Evolutionary conservation across 306 rosid genomes (phyloP), one percentile per base, ranked within the genome.

Genomic region (Medicago arabica): DNA sequence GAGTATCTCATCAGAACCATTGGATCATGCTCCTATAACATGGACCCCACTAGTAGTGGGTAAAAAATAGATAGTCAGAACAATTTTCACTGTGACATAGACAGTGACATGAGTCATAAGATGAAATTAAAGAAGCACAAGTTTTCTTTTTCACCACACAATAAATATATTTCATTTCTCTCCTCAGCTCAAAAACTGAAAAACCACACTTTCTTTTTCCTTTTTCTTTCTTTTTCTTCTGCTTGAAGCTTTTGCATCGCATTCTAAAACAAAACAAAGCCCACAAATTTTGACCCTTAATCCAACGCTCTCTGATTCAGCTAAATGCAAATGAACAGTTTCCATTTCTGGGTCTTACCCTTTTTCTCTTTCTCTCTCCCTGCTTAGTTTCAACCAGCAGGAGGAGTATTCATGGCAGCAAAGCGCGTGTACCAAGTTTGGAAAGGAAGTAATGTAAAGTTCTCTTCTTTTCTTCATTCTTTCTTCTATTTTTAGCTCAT

Each of bases 341-440:
- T 40, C 44, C 74, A 82, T 53, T 81, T 90, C 65, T 65, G 76
- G 54, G 78, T 85, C 58, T 87, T 82, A 46, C 69, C 46, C 65
- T 58, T 12, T 23, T 23, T 23, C 28, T 23, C 28, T 60, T 53
- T 79, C 49, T 67, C 86, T 55, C 36, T 79, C 49, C 82, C 69
- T 64, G 71, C 78, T 31, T 79, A 88, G 88, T 75, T 44, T 58
- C 67, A 44, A 49, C 16, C 67, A 12, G 72, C 5, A 72, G 75
- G 3, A 44, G 38, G 44, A 38, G 62, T 67, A 41, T 82, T 76
- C 87, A 93, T 93, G 97, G 96, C 96, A 34, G 84, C 96, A 12
- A 88, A 84, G 92, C 98, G 96, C 89, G 96, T 91, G 62, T 88
- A 89, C 84, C 89, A 93, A 89, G 90, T 83, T 77, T 93, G 98